Evolutionary conservation across 805 yeast species (phyloP).

Genomic region (Lipomyces chichibuensis): DNA sequence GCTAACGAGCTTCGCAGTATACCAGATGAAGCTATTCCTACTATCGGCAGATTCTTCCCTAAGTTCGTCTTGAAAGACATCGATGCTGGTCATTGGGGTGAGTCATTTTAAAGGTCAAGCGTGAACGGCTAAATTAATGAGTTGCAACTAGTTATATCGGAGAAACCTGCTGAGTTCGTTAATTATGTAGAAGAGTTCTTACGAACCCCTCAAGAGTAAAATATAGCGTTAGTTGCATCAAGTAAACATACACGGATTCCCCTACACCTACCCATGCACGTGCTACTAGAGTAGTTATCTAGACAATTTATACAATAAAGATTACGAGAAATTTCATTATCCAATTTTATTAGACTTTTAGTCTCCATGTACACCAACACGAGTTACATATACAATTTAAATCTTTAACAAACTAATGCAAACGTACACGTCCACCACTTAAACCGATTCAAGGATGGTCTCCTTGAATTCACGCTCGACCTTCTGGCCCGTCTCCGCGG

Average conservation of each 20-base stretch:
- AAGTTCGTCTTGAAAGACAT: constrained; percentile 71
- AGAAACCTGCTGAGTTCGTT: constrained; percentile 78
- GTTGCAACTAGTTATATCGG: constrained; percentile 58
- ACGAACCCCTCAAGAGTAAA: constrained; percentile 40
- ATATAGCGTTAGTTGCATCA: not conserved
- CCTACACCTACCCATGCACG: too few species aligned
- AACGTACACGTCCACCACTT: constrained; percentile 45
- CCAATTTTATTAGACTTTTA: constrained; percentile 24
- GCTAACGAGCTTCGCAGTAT: constrained; percentile 46
- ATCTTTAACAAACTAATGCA: constrained; percentile 15
- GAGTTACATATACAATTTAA: constrained; percentile 12
- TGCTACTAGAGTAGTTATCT: too few species aligned
- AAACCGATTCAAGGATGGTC: constrained; percentile 96
- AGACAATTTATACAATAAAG: not conserved
- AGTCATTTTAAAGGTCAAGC: constrained; percentile 15
- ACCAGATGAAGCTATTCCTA: constrained; percentile 77
- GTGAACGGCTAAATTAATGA: constrained; percentile 32
- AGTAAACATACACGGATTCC: not conserved
- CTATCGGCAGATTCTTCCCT: constrained; percentile 79
- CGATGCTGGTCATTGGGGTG: constrained; percentile 84
- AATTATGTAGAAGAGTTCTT: constrained; percentile 65
- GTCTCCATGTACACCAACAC: constrained; percentile 22
- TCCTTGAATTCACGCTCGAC: constrained; percentile 95
- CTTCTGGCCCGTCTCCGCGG: constrained; percentile 98
- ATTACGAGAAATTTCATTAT: constrained; percentile 1